Evolutionary conservation across 441 rosid species (phyloP), one percentile per base, ranked within the genome.

Genomic region (Brassica hybrid): DNA sequence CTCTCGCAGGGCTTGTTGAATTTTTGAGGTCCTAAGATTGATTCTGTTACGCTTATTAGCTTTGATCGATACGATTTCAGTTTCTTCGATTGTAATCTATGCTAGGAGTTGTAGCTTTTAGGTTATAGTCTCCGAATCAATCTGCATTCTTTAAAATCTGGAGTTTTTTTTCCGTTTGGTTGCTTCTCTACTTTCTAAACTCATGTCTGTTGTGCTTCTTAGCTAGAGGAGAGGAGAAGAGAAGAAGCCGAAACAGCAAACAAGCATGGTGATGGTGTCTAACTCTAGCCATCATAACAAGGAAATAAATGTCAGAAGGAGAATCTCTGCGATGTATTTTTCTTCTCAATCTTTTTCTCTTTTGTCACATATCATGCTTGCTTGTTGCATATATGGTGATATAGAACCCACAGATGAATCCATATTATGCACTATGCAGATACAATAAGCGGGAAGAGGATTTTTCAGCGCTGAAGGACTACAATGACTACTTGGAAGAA

Each of bases 401-500:
- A 38, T 38, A 38, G 43, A 38, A 38, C 43, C 43, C 0, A 38
- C 43, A 9, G 43, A 38, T 38, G 4, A 38, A 8, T 38, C 43
- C 12, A 9, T 38, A 38, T 38, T n/a, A n/a, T n/a, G n/a, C n/a
- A n/a, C n/a, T 34, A 38, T 76, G 62, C 64, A 96, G 99, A 86
- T 96, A 74, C 82, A 96, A 94, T 78, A 96, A 85, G 84, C 84
- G 96, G 77, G 93, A 91, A 83, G 97, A 90, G 2, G 97, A 91
- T 85, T 96, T 93, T 72, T 82, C 90, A 17, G 85, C 92, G 32
- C 66, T 92, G 72, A 84, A 32, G 63, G 97, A 92, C 73, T 96
- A 93, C 83, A 93, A 93, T 82, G 97, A 96, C 86, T 93, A 89
- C 84, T 85, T 93, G 87, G 99, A 96, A 83, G 94, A 92, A 83